Evolutionary conservation across 345 rosid genomes (phyloP).

Genomic region (Psidium guajava): DNA sequence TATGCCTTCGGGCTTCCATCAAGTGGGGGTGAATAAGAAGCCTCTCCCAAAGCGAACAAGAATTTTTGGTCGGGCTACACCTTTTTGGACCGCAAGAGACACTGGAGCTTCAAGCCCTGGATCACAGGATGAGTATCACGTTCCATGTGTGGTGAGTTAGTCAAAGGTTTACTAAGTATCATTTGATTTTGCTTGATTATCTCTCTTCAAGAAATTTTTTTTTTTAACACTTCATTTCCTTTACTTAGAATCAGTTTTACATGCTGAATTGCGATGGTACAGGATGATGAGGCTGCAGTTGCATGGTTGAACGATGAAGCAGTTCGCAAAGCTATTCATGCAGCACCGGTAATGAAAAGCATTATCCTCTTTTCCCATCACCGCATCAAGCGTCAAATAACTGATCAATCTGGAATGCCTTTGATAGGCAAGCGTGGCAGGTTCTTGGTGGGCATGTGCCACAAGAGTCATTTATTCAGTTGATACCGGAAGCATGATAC

Average conservation of each 20-base stretch:
- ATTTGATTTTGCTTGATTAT: too few species aligned
- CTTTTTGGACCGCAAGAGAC: background rate
- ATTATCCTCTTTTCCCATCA: background rate
- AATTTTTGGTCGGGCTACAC: background rate
- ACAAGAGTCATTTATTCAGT: background rate
- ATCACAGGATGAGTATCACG: background rate
- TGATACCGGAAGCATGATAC: slow-evolving; percentile 17
- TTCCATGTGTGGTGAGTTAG: background rate
- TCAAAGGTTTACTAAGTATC: background rate
- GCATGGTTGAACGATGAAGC: slow-evolving; percentile 34
- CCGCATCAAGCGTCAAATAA: background rate
- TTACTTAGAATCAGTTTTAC: background rate
- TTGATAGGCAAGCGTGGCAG: slow-evolving; percentile 5
- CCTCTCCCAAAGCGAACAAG: background rate
- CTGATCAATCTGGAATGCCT: background rate
- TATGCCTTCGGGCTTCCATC: background rate
- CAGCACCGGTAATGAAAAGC: slow-evolving; percentile 15
- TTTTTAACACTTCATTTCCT: too few species aligned
- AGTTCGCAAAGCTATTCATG: slow-evolving; percentile 44
- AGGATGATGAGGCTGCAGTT: slow-evolving; percentile 35
- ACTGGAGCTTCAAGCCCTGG: background rate
- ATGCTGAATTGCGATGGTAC: background rate
- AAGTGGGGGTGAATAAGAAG: background rate
- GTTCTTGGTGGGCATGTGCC: slow-evolving; percentile 4
- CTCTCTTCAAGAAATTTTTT: background rate